Evolutionary conservation across 441 rosid species (phyloP), one percentile per base, ranked within the genome.

Genomic region (Daphne laureola): DNA sequence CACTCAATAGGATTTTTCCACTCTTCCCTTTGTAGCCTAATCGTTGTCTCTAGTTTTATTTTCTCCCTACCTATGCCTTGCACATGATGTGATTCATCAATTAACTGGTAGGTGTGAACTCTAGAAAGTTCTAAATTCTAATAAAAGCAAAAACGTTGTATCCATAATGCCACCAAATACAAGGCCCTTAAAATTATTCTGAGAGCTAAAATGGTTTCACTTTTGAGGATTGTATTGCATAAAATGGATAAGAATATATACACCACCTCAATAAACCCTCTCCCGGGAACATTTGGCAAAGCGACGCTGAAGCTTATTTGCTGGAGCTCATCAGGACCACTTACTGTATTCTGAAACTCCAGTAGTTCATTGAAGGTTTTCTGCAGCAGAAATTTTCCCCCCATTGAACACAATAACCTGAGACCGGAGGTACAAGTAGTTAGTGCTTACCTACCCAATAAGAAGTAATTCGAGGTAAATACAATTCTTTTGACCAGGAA

Each of bases 261-360:
- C 43, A 45, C 25, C 49, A 76, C 81, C 81, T 76, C 81, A 23
- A 76, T 65, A n/a, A 73, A 70, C 43, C 81, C 81, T 65, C 81
- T 67, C 12, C 81, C 81, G 41, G 55, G 52, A 51, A 65, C 61
- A 61, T 53, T 35, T 6, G 81, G 81, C 18, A 73, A 46, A 13
- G 72, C 57, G 57, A 71, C 69, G 17, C 9, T 21, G 49, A 76
- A 62, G 62, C 60, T 59, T 50, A 76, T 60, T 47, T 15, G 17
- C 25, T 75, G 74, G 53, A 54, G 60, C 49, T 60, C 70, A 38
- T 67, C 66, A 47, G 43, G 64, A 23, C 65, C 69, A 51, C 51
- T 57, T 46, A 42, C 50, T 31, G 46, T 38, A 67, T 63, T 55
- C 36, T 48, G 61, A 68, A 63, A 64, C 55, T 60, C 73, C 25